phyloP scores from a whole-genome alignment of 331 rosid genomes.

The Spiraea crenata region DNA sequence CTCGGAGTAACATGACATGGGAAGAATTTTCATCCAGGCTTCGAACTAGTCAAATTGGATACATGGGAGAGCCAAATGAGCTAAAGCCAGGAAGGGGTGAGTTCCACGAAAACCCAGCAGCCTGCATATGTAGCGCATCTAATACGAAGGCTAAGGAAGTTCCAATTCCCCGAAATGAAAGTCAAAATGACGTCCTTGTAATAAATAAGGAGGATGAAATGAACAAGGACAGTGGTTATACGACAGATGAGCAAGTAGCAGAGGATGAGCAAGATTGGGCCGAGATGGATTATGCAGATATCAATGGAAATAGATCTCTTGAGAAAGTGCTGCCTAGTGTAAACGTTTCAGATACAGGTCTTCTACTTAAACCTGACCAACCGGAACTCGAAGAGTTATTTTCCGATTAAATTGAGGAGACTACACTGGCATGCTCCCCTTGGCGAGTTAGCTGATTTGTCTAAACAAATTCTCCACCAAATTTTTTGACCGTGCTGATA shows the following conservation, averaged over 20 bases:
- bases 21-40: slow-evolving; percentile 65
- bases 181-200: too few relatives aligned
- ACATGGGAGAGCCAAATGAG: slow-evolving; percentile 91
- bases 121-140: slow-evolving; percentile 67
- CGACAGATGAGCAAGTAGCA: too few relatives aligned
- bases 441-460: background rate
- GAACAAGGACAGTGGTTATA: too few relatives aligned
- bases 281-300: too few relatives aligned
- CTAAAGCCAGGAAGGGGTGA: slow-evolving; percentile 63
- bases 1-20: slow-evolving; percentile 61
- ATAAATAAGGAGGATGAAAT: too few relatives aligned
- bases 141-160: slow-evolving; percentile 24
- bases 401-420: slow-evolving; percentile 44
- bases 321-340: slow-evolving; percentile 24
- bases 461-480: slow-evolving; percentile 8
- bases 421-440: background rate
- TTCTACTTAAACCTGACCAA: slow-evolving; percentile 34
- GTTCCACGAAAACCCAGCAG: slow-evolving; percentile 80
- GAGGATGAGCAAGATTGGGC: too few relatives aligned
- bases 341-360: slow-evolving; percentile 28
- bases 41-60: slow-evolving; percentile 64
- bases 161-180: slow-evolving; percentile 25
- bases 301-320: too few relatives aligned
- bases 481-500: slow-evolving; percentile 5
- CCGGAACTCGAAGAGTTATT: slow-evolving; percentile 64